A percentile compares a stretch with the other conserved stretches of the same genome.
phyloP scores from a whole-genome alignment of 192 early-diverging fungal genomes.

The Entomortierella chlamydospora region DNA sequence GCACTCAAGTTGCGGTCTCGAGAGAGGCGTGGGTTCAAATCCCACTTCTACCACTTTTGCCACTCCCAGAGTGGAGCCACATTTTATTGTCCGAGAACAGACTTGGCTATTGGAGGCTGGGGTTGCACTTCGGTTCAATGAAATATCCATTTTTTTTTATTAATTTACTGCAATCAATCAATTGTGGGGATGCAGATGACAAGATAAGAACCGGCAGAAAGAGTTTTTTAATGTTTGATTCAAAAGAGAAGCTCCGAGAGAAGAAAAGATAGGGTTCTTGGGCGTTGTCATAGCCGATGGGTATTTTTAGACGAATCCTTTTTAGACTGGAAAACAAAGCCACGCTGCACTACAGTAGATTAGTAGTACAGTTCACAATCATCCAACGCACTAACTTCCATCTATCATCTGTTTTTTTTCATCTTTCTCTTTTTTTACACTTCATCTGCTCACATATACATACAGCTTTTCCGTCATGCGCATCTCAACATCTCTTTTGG shows the following conservation, averaged over 20 bases:
- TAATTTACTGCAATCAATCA: too few relatives aligned
- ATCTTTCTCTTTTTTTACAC: background rate
- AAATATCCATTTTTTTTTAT: too few relatives aligned
- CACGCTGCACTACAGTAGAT: too few relatives aligned
- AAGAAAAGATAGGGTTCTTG: too few relatives aligned
- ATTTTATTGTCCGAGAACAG: background rate
- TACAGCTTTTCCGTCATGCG: constrained; percentile 17
- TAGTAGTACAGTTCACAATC: background rate
- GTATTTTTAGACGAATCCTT: too few relatives aligned
- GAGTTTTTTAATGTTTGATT: too few relatives aligned
- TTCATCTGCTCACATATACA: background rate
- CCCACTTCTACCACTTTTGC: constrained; percentile 64
- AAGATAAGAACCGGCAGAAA: too few relatives aligned
- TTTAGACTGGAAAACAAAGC: background rate
- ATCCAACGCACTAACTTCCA: background rate
- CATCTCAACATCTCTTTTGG: constrained; percentile 32
- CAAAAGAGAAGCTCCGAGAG: too few relatives aligned
- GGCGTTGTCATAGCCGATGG: too few relatives aligned
- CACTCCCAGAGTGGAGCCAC: background rate
- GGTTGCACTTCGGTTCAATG: too few relatives aligned
- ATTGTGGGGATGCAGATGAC: too few relatives aligned
- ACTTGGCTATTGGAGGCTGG: too few relatives aligned
- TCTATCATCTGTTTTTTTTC: background rate
- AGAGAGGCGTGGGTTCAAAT: constrained; percentile 83
- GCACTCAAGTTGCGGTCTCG: constrained; percentile 87